phyloP scores from a whole-genome alignment of 2,329 filamentous ascomycete genomes.

The Triangularia setosa region DNA sequence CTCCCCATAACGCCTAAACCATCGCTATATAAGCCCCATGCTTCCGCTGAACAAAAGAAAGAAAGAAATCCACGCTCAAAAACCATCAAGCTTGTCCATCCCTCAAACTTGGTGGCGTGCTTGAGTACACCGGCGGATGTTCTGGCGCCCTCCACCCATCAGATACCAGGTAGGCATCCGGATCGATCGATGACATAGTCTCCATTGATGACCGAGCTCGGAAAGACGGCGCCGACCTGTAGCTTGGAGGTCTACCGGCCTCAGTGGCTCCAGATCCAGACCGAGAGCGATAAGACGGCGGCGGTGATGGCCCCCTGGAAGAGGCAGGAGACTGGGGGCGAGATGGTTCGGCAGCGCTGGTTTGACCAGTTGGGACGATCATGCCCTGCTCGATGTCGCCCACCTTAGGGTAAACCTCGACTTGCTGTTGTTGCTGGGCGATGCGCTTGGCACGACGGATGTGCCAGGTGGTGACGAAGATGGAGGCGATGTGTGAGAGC shows the following conservation, averaged over 20 bases:
- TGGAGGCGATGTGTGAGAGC: neutral
- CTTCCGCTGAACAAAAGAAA: neutral
- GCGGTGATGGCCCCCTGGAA: slow-evolving; percentile 1
- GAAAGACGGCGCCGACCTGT: neutral
- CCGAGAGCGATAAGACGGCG: slow-evolving; percentile 1
- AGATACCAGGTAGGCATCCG: slow-evolving; percentile 1
- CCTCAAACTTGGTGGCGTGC: slow-evolving; percentile 2
- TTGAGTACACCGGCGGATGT: neutral
- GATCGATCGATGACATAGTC: slow-evolving; percentile 1
- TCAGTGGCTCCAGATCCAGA: neutral
- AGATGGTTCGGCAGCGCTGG: neutral
- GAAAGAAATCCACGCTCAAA: neutral
- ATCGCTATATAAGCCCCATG: neutral
- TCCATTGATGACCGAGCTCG: neutral
- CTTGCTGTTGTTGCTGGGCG: neutral
- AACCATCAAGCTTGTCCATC: neutral
- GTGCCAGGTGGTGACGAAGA: neutral
- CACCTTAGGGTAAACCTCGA: neutral
- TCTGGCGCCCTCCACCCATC: slow-evolving; percentile 3
- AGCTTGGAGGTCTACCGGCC: neutral
- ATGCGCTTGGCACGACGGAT: neutral
- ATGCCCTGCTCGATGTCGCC: neutral
- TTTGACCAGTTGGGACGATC: neutral
- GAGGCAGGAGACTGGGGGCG: neutral
- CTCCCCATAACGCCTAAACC: neutral